Base-by-base conservation (phyloP, 2,329 filamentous ascomycete genomes). In the Thielaviopsis populi region DNA sequence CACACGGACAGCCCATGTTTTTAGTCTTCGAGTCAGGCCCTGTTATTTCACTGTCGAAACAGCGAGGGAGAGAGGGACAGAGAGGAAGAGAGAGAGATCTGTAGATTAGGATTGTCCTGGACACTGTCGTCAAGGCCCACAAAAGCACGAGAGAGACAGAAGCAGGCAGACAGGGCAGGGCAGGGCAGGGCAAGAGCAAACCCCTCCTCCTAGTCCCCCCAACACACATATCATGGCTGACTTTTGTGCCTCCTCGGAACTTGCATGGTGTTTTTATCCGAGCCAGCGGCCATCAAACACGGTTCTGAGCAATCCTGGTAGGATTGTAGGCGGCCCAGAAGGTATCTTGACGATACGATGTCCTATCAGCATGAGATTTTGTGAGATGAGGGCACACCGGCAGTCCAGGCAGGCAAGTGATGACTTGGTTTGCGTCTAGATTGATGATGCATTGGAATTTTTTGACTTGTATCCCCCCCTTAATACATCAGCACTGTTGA, bases 1-100 rank as follows among this genome's bases (percentile, higher is more conserved):
- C 53, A 56, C 53, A 56, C 53, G 53, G 53, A 56, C 53, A 8
- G 53, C 24, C 53, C 19, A 56, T 56, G 53, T 56, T 56, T 56
- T 56, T 17, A 33, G 27, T 56, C 53, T 6, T 46, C 17, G 53
- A 19, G 15, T 22, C 53, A 56, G 27, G 53, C n/a, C 27, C 24
- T 56, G 24, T 11, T 19, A 33, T 33, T 33, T 33, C 5, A 30
- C 15, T 56, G 42, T 17, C n/a, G 42, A 46, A 10, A 3, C 1
- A 37, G 33, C 6, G 33, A 37, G 3, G 10, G 33, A 46, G 42
- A 42, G 7, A 5, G 15, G 50, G 17, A 15, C 15, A 30, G 50
- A 30, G 11, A n/a, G 50, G 7, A n/a, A n/a, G n/a, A n/a, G n/a
- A 6, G 11, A 0, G 22, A 19, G n/a, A n/a, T 54, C 22, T 17